phyloP scores from a whole-genome alignment of 2,329 filamentous ascomycete genomes.

The Plectosphaerella sp. region DNA sequence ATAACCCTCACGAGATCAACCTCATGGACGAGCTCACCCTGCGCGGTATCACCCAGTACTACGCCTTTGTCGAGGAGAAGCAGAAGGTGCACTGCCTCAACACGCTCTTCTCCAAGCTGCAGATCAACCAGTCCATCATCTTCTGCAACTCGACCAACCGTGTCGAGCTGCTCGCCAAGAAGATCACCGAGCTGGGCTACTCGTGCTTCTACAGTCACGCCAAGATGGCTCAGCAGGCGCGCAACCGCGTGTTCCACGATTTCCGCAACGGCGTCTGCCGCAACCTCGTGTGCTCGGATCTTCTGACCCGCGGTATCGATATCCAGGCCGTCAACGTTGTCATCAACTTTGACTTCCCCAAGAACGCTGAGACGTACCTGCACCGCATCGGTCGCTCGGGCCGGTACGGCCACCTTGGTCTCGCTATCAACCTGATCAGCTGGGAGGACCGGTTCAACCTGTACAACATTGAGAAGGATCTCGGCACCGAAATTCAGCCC shows the following conservation, averaged over 20 bases:
- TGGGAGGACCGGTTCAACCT: constrained; percentile 99
- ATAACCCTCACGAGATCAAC: constrained; percentile 95
- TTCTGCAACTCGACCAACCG: constrained; percentile 99
- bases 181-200: constrained; percentile 98
- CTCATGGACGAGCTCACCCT: constrained; percentile 99
- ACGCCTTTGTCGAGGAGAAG: constrained; percentile 98
- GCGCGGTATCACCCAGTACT: constrained; percentile 97
- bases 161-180: constrained; percentile 95
- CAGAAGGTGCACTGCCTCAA: constrained; percentile 99
- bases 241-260: constrained; percentile 98
- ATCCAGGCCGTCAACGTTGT: constrained; percentile 99
- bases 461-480: constrained; percentile 96
- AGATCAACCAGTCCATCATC: constrained; percentile 99
- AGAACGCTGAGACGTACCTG: constrained; percentile 98
- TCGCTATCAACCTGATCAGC: constrained; percentile 98
- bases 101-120: constrained; percentile 96
- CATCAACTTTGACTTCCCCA: constrained; percentile 99
- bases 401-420: constrained; percentile 91
- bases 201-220: constrained; percentile 99
- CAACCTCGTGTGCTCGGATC: constrained; percentile 95
- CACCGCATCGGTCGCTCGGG: constrained; percentile 98
- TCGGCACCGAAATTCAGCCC: constrained; percentile 96
- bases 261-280: constrained; percentile 97
- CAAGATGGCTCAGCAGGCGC: constrained; percentile 93
- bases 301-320: constrained; percentile 97